These are phyloP conservation scores for Prunella vulgaris DNA, from an alignment of 257 asterid species.

Conservation along the genomic window DNA sequence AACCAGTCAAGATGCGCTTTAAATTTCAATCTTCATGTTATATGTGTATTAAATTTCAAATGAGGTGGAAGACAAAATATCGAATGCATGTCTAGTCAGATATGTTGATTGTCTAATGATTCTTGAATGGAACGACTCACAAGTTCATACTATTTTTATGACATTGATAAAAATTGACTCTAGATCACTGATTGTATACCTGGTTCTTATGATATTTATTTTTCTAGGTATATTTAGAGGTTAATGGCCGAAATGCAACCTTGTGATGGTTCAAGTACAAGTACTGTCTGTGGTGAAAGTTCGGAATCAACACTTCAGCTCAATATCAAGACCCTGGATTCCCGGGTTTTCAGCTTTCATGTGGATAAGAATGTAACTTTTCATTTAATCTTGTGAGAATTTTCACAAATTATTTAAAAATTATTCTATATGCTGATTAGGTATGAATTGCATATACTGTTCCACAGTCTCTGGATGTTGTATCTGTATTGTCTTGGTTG, in stretches of 20 bases:
- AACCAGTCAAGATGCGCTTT: neutral
- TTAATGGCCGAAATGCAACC: slow-evolving; percentile 63
- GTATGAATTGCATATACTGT: neutral
- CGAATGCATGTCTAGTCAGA: neutral
- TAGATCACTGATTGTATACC: neutral
- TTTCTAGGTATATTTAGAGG: slow-evolving; percentile 24
- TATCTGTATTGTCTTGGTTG: neutral
- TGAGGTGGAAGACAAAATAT: neutral
- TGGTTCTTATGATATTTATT: slow-evolving; percentile 7
- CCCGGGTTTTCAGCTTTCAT: slow-evolving; percentile 48
- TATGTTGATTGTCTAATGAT: neutral
- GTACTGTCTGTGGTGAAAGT: slow-evolving; percentile 42
- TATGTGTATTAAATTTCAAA: neutral
- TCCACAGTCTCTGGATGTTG: neutral
- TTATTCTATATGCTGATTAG: neutral
- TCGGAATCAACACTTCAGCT: slow-evolving; percentile 62
- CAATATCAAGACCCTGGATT: slow-evolving; percentile 87
- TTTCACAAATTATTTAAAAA: neutral
- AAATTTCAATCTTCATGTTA: neutral
- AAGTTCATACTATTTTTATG: slow-evolving; percentile 3
- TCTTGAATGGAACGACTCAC: neutral
- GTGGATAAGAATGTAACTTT: slow-evolving; percentile 68
- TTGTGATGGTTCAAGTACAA: slow-evolving; percentile 45
- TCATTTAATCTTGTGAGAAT: neutral
- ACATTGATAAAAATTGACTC: neutral